These are phyloP conservation scores for Aechmea fasciata DNA, from an alignment of 176 grass and related monocot genomes.

Conservation along the genomic window DNA sequence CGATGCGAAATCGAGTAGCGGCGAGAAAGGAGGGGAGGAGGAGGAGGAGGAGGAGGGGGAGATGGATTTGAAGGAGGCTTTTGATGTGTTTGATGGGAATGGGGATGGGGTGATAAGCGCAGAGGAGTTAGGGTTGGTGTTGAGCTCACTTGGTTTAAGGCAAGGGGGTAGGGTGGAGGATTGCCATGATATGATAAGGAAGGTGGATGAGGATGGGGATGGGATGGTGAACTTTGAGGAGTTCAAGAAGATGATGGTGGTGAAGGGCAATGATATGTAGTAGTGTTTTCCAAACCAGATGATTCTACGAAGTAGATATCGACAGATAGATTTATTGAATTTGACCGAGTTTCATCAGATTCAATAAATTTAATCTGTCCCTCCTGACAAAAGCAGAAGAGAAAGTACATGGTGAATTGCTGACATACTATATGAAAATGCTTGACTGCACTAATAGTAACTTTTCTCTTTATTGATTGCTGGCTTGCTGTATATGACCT, in stretches of 20 bases:
- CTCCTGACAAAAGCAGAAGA: too few species aligned
- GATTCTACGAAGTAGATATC: not conserved
- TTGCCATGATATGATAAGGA: slow-evolving; percentile 80
- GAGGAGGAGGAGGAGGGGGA: slow-evolving; percentile 35
- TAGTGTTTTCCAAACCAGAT: not conserved
- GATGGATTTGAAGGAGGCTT: slow-evolving; percentile 72
- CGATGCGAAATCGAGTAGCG: not conserved
- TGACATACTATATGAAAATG: too few species aligned
- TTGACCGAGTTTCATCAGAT: too few species aligned
- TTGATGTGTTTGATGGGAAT: slow-evolving; percentile 88
- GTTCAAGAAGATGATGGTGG: slow-evolving; percentile 95
- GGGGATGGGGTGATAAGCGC: slow-evolving; percentile 79
- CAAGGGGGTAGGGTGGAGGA: slow-evolving; percentile 46
- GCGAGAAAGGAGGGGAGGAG: slow-evolving; percentile 3
- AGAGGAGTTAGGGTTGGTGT: slow-evolving; percentile 70
- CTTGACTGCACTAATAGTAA: too few species aligned
- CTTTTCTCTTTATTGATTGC: too few species aligned
- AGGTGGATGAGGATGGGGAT: slow-evolving; percentile 77
- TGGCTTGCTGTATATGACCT: too few species aligned
- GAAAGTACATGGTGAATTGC: too few species aligned
- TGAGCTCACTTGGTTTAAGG: slow-evolving; percentile 58
- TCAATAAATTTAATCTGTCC: too few species aligned
- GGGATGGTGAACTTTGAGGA: slow-evolving; percentile 87
- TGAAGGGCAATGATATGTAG: slow-evolving; percentile 8
- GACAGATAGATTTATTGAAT: not conserved